Evolutionary conservation across 169 alveolate species (phyloP).

Genomic region (Babesia bovis): DNA sequence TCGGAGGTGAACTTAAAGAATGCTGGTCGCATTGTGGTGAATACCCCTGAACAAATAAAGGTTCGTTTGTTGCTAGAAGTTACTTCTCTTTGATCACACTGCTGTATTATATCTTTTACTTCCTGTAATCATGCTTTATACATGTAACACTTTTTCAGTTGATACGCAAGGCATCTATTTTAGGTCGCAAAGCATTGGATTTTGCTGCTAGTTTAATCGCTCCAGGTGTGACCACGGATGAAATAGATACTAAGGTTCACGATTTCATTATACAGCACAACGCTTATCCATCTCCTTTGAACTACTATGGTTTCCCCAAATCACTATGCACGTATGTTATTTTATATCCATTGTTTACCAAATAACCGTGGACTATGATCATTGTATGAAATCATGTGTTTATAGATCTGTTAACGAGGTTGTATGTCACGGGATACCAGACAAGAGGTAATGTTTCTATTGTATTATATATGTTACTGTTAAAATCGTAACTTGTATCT

Average conservation of each 20-base stretch:
- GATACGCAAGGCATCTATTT: conserved; percentile 84
- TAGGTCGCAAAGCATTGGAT: conserved; percentile 94
- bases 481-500: no score
- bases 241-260: conserved; percentile 93
- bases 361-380: no score
- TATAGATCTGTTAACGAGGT: conserved; percentile 93
- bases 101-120: not conserved
- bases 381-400: no score
- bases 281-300: conserved; percentile 98
- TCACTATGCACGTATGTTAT: conserved; percentile 89
- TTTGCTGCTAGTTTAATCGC: conserved; percentile 88
- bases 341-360: no score
- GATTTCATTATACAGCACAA: conserved; percentile 87
- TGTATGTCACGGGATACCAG: conserved; percentile 99
- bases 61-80: conserved; percentile 48
- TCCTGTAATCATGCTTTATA: not conserved
- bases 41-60: conserved; percentile 86
- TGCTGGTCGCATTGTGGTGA: conserved; percentile 72
- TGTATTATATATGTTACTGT: not conserved
- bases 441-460: conserved; percentile 78
- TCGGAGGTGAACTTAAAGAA: conserved; percentile 84
- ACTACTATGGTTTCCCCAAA: conserved; percentile 95
- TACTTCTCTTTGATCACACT: not conserved
- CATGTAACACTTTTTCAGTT: conserved; percentile 13
- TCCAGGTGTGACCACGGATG: conserved; percentile 96